A percentile compares a stretch with the other conserved stretches of the same genome.
These are phyloP conservation scores for Cucumis hystrix DNA, from an alignment of 306 rosid genomes.

Conservation along the genomic window DNA sequence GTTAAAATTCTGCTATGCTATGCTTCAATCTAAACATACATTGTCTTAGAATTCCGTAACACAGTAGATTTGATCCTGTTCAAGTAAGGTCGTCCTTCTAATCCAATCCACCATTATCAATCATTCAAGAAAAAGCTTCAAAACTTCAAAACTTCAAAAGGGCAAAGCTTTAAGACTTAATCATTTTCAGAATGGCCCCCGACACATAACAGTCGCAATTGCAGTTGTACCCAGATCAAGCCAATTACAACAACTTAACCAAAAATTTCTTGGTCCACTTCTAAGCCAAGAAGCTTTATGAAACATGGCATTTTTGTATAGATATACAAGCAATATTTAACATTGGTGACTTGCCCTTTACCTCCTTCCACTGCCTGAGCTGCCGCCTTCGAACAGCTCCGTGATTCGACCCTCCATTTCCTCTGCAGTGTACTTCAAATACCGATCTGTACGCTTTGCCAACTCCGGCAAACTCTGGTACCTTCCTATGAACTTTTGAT, in stretches of 20 bases:
- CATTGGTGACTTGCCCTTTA: slow-evolving; percentile 22
- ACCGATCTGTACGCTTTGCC: slow-evolving; percentile 45
- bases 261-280: not conserved
- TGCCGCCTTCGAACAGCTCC: slow-evolving; percentile 37
- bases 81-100: not conserved
- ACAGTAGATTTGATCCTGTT: too few relatives aligned
- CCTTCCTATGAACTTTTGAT: slow-evolving; percentile 49
- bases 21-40: too few relatives aligned
- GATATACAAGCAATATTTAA: not conserved
- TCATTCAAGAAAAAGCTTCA: not conserved
- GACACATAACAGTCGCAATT: not conserved
- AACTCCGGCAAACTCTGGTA: slow-evolving; percentile 41
- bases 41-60: too few relatives aligned
- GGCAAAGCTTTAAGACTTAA: not conserved
- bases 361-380: slow-evolving; percentile 49
- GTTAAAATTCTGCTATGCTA: too few relatives aligned
- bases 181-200: not conserved
- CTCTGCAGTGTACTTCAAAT: slow-evolving; percentile 39
- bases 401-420: slow-evolving; percentile 42
- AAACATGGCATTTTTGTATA: not conserved
- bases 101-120: not conserved
- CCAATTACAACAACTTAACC: not conserved
- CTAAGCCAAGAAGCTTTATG: not conserved
- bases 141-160: not conserved
- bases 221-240: not conserved